Conservation (phyloP, 2,329 filamentous ascomycete species). For the Boeremia exigua region DNA sequence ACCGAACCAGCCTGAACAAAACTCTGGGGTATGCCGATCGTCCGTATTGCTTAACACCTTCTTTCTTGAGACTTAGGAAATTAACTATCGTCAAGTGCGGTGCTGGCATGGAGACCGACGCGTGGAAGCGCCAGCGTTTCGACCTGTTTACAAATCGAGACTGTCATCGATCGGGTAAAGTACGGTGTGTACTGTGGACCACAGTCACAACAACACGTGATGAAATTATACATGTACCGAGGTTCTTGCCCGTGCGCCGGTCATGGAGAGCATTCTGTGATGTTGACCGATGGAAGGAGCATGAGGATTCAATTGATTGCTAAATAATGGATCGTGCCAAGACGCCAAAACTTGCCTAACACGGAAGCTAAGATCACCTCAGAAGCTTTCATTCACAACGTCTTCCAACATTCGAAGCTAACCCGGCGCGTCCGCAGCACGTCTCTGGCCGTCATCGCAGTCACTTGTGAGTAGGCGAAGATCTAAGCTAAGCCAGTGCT, state of each 20-base stretch:
- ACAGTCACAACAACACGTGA: no score
- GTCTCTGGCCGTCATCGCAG: not conserved
- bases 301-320: not conserved
- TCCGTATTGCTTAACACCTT: not conserved
- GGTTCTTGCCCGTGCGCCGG: no score
- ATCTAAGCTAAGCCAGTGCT: slow-evolving; percentile 8
- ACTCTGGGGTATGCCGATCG: not conserved
- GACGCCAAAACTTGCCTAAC: not conserved
- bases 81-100: not conserved
- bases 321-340: not conserved
- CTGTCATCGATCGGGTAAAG: no score
- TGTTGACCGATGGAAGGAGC: not conserved
- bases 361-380: not conserved
- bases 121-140: no score
- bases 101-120: not conserved
- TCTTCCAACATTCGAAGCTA: not conserved
- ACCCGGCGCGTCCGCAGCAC: not conserved
- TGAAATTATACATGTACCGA: no score
- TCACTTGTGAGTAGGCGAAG: not conserved
- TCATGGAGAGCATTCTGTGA: not conserved
- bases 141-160: not conserved
- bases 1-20: not conserved
- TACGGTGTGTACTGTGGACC: no score
- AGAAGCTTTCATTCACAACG: not conserved
- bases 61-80: not conserved